Conservation (phyloP, 169 alveolate species). For the Plasmodium sp. region DNA sequence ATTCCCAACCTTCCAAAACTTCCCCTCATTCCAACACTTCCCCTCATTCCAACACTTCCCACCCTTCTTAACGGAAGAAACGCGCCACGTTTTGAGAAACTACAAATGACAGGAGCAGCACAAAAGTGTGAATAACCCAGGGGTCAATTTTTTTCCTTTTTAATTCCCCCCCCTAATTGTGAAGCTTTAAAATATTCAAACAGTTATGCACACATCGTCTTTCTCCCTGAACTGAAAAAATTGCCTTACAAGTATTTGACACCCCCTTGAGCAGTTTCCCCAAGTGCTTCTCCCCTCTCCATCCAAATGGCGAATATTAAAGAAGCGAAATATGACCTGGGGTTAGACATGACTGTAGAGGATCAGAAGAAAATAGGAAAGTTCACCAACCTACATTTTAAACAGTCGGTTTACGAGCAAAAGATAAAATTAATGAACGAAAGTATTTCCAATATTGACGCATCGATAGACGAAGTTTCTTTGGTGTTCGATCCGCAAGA, state of each 20-base stretch:
- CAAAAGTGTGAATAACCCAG: neutral
- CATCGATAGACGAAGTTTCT: constrained; percentile 68
- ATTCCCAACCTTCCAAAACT: neutral
- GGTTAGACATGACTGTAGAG: constrained; percentile 71
- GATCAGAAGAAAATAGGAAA: constrained; percentile 73
- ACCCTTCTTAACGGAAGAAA: neutral
- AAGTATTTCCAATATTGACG: constrained; percentile 48
- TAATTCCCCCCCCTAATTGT: neutral
- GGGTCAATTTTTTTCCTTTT: neutral
- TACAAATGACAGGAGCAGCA: neutral
- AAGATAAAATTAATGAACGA: constrained; percentile 65
- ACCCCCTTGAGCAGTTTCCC: neutral
- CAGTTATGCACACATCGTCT: neutral
- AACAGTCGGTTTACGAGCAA: constrained; percentile 50
- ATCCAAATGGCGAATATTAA: constrained; percentile 22
- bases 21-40: neutral
- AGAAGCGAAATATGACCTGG: constrained; percentile 62
- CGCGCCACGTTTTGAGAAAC: neutral
- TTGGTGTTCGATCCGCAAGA: constrained; percentile 42
- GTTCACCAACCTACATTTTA: constrained; percentile 62
- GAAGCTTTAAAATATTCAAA: neutral
- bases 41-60: neutral
- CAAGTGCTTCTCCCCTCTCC: neutral
- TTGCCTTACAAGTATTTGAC: neutral
- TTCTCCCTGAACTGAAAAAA: neutral